Evolutionary conservation across 2,329 filamentous ascomycete genomes (phyloP).

Genomic region (Nakataea oryzae): DNA sequence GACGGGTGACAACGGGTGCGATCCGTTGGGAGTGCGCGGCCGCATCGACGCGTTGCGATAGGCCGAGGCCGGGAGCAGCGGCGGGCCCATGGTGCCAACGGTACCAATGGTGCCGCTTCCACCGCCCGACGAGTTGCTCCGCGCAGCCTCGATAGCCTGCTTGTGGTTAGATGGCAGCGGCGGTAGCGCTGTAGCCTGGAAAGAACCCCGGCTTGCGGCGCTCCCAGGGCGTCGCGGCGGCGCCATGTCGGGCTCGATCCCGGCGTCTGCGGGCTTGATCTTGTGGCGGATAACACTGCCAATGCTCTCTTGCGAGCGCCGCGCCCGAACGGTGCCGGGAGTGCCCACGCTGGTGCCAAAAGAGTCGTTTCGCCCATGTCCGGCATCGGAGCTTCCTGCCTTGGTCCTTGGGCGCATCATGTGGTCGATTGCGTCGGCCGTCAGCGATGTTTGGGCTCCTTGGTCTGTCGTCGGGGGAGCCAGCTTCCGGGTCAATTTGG

Average conservation of each 20-base stretch:
- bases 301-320: slow-evolving; percentile 38
- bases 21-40: slow-evolving; percentile 51
- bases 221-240: slow-evolving; percentile 55
- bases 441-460: slow-evolving; percentile 73
- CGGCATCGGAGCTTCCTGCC: slow-evolving; percentile 15
- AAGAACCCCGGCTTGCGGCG: slow-evolving; percentile 48
- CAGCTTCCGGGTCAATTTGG: slow-evolving; percentile 27
- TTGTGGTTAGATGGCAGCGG: slow-evolving; percentile 77
- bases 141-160: slow-evolving; percentile 73
- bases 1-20: slow-evolving; percentile 31
- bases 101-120: slow-evolving; percentile 22
- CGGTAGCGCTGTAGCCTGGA: slow-evolving; percentile 35
- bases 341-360: slow-evolving; percentile 16
- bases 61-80: slow-evolving; percentile 71
- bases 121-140: slow-evolving; percentile 38
- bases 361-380: slow-evolving; percentile 25
- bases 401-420: slow-evolving; percentile 48
- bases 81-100: slow-evolving; percentile 62
- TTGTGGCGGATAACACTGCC: slow-evolving; percentile 29
- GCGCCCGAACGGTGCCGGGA: slow-evolving; percentile 27
- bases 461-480: slow-evolving; percentile 49
- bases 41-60: slow-evolving; percentile 32
- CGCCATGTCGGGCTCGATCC: slow-evolving; percentile 23
- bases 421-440: slow-evolving; percentile 70
- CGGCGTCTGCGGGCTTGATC: slow-evolving; percentile 23